Evolutionary conservation across 78 protist genomes (phyloP).

Genomic region (Tieghemostelium lacteum): DNA sequence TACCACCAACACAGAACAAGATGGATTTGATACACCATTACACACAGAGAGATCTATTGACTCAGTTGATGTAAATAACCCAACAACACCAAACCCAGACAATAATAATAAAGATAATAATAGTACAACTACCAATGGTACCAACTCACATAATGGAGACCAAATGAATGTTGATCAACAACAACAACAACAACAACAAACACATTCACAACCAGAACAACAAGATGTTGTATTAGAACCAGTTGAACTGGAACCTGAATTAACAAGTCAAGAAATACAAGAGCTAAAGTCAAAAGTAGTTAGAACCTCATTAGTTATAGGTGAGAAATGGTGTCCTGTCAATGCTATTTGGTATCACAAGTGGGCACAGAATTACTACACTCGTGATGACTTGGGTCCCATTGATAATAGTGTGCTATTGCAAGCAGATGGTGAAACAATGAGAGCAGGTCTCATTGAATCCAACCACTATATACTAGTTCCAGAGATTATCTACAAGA

Average conservation of each 20-base stretch:
- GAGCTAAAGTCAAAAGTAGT: background rate
- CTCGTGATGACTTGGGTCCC: constrained; percentile 41
- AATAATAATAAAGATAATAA: background rate
- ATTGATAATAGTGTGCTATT: constrained; percentile 22
- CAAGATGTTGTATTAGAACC: background rate
- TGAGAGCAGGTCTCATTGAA: constrained; percentile 11
- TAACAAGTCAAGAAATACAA: background rate
- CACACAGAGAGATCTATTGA: background rate
- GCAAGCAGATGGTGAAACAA: background rate
- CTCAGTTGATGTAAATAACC: background rate
- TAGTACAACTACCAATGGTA: background rate
- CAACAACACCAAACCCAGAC: background rate
- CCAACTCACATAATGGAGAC: background rate
- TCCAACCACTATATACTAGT: background rate
- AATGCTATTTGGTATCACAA: constrained; percentile 14
- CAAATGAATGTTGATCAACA: background rate
- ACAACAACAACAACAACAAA: background rate
- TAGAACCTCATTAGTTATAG: background rate
- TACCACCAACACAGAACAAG: background rate
- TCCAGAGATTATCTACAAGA: constrained; percentile 12
- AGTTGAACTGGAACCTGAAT: background rate
- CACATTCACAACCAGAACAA: background rate
- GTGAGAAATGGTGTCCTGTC: constrained; percentile 24
- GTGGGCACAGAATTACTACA: background rate
- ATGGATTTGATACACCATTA: background rate